Evolutionary conservation across 2,329 filamentous ascomycete genomes (phyloP).

Genomic region (Chrysoporthe austroafricana): DNA sequence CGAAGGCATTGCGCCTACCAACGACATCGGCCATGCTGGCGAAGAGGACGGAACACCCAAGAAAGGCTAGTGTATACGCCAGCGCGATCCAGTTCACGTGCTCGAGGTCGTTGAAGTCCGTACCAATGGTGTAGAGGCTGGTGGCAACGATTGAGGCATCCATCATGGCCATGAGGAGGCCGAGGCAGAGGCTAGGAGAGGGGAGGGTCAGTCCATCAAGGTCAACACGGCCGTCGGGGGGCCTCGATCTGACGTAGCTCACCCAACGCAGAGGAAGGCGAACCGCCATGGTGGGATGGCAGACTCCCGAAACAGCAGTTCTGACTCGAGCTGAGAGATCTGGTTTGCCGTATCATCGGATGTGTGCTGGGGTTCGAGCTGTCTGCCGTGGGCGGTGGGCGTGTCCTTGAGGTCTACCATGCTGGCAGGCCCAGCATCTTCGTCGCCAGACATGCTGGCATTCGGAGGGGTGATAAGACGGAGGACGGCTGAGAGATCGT

Average conservation of each 20-base stretch:
- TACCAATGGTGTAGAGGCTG: constrained; percentile 58
- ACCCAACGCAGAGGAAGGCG: constrained; percentile 42
- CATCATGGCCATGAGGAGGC: constrained; percentile 61
- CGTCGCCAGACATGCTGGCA: not conserved
- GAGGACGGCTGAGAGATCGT: constrained; percentile 9
- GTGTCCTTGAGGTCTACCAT: constrained; percentile 12
- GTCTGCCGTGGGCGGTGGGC: not conserved
- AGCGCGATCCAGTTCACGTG: constrained; percentile 59
- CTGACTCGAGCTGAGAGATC: not conserved
- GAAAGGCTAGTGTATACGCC: constrained; percentile 59
- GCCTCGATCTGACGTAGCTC: constrained; percentile 10
- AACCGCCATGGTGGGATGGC: constrained; percentile 39
- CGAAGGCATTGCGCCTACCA: constrained; percentile 56
- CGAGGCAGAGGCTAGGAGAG: constrained; percentile 49
- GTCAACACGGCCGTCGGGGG: not conserved
- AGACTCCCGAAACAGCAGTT: constrained; percentile 21
- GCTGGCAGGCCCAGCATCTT: not conserved
- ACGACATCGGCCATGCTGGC: constrained; percentile 59
- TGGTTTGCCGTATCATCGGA: not conserved
- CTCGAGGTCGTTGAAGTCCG: constrained; percentile 51
- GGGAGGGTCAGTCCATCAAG: constrained; percentile 9
- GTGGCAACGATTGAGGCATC: constrained; percentile 65
- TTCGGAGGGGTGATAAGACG: not conserved
- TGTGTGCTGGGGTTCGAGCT: not conserved
- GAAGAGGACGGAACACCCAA: constrained; percentile 60